Percentiles rank a stretch among this genome's conserved stretches.
Evolutionary conservation across 2,329 filamentous ascomycete species (phyloP).

Genomic region (Microascus cirrosus): DNA sequence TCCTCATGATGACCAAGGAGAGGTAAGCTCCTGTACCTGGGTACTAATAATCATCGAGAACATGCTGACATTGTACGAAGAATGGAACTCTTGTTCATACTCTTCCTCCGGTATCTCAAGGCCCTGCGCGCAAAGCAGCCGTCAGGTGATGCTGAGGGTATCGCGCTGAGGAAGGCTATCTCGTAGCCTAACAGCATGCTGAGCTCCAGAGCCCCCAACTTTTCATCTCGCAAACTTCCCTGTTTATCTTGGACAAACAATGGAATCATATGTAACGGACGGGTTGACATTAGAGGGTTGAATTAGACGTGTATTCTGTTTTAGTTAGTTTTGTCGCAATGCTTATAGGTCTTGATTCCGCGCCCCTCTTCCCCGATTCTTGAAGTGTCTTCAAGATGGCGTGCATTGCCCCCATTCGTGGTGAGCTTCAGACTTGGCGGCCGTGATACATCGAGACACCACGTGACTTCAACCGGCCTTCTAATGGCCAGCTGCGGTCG

Average conservation of each 20-base stretch:
- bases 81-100: conserved; percentile 78
- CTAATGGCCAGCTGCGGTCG: neutral
- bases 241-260: neutral
- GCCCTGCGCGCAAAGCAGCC: conserved; percentile 35
- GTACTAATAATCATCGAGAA: neutral
- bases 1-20: conserved; percentile 99
- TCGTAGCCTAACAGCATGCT: neutral
- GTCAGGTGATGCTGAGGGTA: neutral
- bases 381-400: no score
- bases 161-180: conserved; percentile 2
- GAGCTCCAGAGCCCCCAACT: neutral
- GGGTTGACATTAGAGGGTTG: neutral
- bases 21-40: conserved; percentile 39
- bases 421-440: no score
- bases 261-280: neutral
- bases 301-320: neutral
- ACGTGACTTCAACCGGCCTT: neutral
- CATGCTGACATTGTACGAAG: conserved; percentile 24
- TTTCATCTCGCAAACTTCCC: neutral
- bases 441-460: neutral
- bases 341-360: neutral
- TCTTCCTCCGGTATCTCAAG: conserved; percentile 74
- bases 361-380: neutral
- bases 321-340: neutral
- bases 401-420: no score